These are phyloP conservation scores for Boletales sp. DNA, from an alignment of 768 basidiomycete species.

Conservation along the genomic window DNA sequence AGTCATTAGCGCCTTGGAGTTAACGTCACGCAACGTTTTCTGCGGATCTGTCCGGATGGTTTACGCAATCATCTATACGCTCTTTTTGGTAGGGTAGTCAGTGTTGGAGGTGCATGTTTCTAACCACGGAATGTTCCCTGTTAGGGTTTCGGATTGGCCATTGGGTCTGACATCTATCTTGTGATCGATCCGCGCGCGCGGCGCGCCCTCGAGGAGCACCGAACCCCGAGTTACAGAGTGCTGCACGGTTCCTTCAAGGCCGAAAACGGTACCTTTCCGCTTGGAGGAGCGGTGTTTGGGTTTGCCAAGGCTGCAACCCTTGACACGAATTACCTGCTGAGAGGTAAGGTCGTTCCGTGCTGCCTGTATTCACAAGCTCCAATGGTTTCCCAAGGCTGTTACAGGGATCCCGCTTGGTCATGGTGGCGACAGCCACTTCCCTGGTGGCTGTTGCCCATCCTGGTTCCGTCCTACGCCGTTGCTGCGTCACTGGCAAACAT, in stretches of 20 bases:
- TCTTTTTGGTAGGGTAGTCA: constrained; percentile 57
- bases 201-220: constrained; percentile 28
- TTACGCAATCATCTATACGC: constrained; percentile 82
- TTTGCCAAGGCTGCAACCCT: constrained; percentile 36
- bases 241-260: constrained; percentile 54
- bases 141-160: constrained; percentile 80
- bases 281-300: constrained; percentile 45
- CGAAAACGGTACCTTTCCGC: constrained; percentile 44
- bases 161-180: constrained; percentile 79
- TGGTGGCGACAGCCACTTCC: constrained; percentile 80
- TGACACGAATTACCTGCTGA: constrained; percentile 26
- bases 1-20: constrained; percentile 78
- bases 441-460: constrained; percentile 73
- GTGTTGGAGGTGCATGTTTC: not conserved
- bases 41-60: constrained; percentile 82
- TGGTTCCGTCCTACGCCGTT: constrained; percentile 75
- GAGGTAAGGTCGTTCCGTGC: constrained; percentile 18
- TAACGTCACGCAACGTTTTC: constrained; percentile 77
- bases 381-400: constrained; percentile 54
- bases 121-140: constrained; percentile 1
- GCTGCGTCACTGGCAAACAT: constrained; percentile 75
- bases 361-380: constrained; percentile 22
- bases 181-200: constrained; percentile 61
- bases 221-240: constrained; percentile 38
- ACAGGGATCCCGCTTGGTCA: constrained; percentile 67